Conservation (phyloP, 116 monocot species). For the Thalassia testudinum region DNA sequence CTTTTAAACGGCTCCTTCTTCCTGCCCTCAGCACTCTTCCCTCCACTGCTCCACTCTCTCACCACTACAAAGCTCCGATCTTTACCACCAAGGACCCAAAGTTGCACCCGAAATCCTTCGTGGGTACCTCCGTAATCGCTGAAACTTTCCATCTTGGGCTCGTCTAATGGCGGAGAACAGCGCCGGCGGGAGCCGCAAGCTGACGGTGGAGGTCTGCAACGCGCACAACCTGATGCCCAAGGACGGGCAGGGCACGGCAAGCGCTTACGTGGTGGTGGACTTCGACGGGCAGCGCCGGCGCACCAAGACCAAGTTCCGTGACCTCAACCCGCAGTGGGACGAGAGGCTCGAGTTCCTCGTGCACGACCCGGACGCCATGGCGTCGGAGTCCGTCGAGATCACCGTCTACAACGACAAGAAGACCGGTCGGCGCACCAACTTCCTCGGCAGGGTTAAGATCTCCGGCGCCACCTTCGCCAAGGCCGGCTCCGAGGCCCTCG, state of each 20-base stretch:
- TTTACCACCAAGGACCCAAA: too few species aligned
- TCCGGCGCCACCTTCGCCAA: conserved; percentile 43
- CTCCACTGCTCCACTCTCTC: too few species aligned
- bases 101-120: too few species aligned
- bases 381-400: conserved; percentile 47
- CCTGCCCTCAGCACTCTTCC: too few species aligned
- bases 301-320: conserved; percentile 54
- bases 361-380: conserved; percentile 55
- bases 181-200: conserved; percentile 15
- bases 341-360: conserved; percentile 82
- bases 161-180: conserved; percentile 14
- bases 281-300: conserved; percentile 75
- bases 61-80: too few species aligned
- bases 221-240: conserved; percentile 85
- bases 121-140: too few species aligned
- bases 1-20: too few species aligned
- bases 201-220: conserved; percentile 73
- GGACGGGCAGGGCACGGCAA: conserved; percentile 91
- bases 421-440: conserved; percentile 33
- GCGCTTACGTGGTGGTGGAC: conserved; percentile 76
- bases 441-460: conserved; percentile 79
- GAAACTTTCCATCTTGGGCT: too few species aligned
- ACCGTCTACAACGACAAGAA: conserved; percentile 93
- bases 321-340: conserved; percentile 85
- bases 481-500: conserved; percentile 36